Evolutionary conservation across 345 rosid genomes (phyloP).

Genomic region (Eucalyptus pauciflora): DNA sequence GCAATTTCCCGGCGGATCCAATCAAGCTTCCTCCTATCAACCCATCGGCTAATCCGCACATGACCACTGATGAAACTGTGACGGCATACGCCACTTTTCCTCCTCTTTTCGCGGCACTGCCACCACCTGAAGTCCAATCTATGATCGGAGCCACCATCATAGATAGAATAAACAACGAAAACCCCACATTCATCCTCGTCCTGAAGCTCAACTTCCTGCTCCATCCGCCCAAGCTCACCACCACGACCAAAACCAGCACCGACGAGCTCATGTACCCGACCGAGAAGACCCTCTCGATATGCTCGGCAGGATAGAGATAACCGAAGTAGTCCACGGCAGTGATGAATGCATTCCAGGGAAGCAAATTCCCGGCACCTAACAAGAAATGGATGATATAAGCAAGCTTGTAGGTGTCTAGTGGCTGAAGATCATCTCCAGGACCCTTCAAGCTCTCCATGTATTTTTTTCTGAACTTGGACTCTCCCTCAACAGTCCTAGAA

Average conservation of each 20-base stretch:
- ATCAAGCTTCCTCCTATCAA: slow-evolving; percentile 78
- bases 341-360: slow-evolving; percentile 94
- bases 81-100: slow-evolving; percentile 20
- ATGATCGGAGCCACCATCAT: slow-evolving; percentile 56
- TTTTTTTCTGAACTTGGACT: not conserved
- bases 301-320: slow-evolving; percentile 51
- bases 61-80: slow-evolving; percentile 55
- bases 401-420: slow-evolving; percentile 50
- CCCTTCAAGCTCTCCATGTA: not conserved
- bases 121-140: slow-evolving; percentile 41
- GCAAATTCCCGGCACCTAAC: slow-evolving; percentile 88
- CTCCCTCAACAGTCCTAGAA: not conserved
- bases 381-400: slow-evolving; percentile 82
- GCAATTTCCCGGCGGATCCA: slow-evolving; percentile 85
- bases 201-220: slow-evolving; percentile 41
- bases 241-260: slow-evolving; percentile 41
- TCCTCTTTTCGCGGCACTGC: slow-evolving; percentile 3
- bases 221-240: slow-evolving; percentile 51
- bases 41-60: slow-evolving; percentile 88
- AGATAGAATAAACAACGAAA: slow-evolving; percentile 57
- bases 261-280: slow-evolving; percentile 90
- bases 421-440: not conserved
- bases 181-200: slow-evolving; percentile 71
- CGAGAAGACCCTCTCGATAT: slow-evolving; percentile 76
- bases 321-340: slow-evolving; percentile 85